Evolutionary conservation across 2,329 filamentous ascomycete species (phyloP), one percentile per base, ranked within the genome.

Genomic region (Aspergillus ibericus): DNA sequence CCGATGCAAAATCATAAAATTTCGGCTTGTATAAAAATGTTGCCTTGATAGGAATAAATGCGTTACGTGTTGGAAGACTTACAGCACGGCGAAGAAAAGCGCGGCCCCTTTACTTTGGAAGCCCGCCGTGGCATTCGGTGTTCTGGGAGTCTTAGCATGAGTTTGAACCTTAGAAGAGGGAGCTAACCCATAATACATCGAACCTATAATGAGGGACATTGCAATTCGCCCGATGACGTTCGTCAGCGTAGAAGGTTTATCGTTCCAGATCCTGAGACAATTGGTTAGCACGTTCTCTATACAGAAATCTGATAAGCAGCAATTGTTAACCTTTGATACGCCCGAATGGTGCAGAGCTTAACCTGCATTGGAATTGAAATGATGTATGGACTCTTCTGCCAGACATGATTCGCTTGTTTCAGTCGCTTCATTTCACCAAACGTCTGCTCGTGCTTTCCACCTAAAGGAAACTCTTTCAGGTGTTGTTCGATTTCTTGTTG

Each of bases 1-100:
- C 6, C 22, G 4, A 27, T 8, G n/a, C 6, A 9, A n/a, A 42
- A 16, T 35, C 8, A 8, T 8, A 4, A 12, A 20, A 8, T 15
- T 9, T 16, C 3, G 15, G 5, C n/a, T 38, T 18, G n/a, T 13
- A 9, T 32, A 32, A 10, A 32, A 3, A 3, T 9, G 29, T 10
- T 32, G 29, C 9, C 8, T 32, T 32, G 29, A 38, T 38, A 16
- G 35, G 35, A 6, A 38, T 38, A 15, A 15, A 38, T 5, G 29
- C 20, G 47, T 22, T 6, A 12, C 15, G 4, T 13, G 29, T 47
- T 5, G 18, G 27, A 13, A 91, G 91, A 88, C 93, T 92, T 81
- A 93, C 65, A 96, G 80, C 70, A 92, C 87, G 63, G 91, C 90
- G 70, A 96, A 95, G 83, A 96, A 96, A 53, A 96, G 79, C 13